Evolutionary conservation across 768 basidiomycete species (phyloP).

Genomic region (Auriscalpium orientale): DNA sequence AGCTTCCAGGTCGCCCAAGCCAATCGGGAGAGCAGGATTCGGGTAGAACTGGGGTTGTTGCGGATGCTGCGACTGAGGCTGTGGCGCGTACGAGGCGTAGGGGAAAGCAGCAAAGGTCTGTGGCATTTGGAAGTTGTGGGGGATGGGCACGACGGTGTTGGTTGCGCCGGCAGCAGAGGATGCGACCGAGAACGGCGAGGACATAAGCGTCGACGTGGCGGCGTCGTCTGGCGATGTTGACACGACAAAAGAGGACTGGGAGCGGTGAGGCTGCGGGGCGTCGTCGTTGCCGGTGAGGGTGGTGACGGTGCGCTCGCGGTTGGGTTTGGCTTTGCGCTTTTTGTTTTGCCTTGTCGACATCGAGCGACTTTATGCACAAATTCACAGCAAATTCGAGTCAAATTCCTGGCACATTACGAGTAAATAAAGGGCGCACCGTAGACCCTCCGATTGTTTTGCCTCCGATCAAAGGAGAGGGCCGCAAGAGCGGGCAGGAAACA

Average conservation of each 20-base stretch:
- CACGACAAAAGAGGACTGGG: not conserved
- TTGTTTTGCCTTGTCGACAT: conserved; percentile 61
- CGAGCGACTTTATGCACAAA: not conserved
- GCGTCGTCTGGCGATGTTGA: not conserved
- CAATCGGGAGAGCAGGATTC: conserved; percentile 33
- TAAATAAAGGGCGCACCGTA: too few relatives aligned
- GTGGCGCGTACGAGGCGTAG: conserved; percentile 2
- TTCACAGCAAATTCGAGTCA: too few relatives aligned
- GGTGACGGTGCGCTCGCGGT: conserved; percentile 61
- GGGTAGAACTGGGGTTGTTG: conserved; percentile 8
- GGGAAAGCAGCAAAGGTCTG: conserved; percentile 11
- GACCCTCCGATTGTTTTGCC: too few relatives aligned
- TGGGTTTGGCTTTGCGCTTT: conserved; percentile 49
- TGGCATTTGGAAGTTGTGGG: conserved; percentile 24
- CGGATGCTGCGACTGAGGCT: conserved; percentile 2
- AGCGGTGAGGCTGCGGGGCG: not conserved
- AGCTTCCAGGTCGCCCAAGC: conserved; percentile 62
- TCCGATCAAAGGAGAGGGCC: too few relatives aligned
- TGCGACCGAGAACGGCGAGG: not conserved
- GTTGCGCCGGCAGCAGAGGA: not conserved
- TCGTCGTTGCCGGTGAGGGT: conserved; percentile 39
- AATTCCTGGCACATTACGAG: too few relatives aligned
- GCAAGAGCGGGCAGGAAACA: too few relatives aligned
- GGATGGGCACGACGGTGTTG: conserved; percentile 4
- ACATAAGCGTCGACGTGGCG: not conserved